A percentile compares a stretch with the other conserved stretches of the same genome.
These are phyloP conservation scores for Eremothecium cymbalariae DNA, from an alignment of 1,139 yeast genomes.

Conservation along the genomic window DNA sequence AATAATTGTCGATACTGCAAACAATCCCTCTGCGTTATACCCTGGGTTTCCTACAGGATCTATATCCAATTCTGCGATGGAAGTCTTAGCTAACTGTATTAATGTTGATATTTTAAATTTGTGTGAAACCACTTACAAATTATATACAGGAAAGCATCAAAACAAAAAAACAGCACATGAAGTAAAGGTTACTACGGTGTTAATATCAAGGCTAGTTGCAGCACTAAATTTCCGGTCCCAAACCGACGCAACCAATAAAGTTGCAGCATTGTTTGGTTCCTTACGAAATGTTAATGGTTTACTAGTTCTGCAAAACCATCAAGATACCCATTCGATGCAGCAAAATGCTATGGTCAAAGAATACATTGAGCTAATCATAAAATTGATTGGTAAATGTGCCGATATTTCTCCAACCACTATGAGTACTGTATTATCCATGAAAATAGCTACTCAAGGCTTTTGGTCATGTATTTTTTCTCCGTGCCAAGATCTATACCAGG, in stretches of 20 bases:
- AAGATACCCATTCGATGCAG: conserved; percentile 14
- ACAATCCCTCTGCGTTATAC: conserved; percentile 28
- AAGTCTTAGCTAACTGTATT: conserved; percentile 42
- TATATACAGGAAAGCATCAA: conserved; percentile 33
- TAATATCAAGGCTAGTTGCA: conserved; percentile 12
- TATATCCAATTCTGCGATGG: conserved; percentile 34
- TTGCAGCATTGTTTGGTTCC: conserved; percentile 22
- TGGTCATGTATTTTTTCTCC: conserved; percentile 68
- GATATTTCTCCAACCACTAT: conserved; percentile 42
- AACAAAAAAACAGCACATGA: conserved; percentile 23
- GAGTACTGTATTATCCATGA: conserved; percentile 35
- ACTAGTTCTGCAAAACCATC: conserved; percentile 26
- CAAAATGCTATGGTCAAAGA: conserved; percentile 27
- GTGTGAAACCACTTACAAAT: conserved; percentile 43
- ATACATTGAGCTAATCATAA: conserved; percentile 26
- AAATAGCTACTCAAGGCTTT: conserved; percentile 42
- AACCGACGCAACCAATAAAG: conserved; percentile 34
- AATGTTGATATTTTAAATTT: conserved; percentile 50
- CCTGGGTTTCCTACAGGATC: conserved; percentile 29
- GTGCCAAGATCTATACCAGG: conserved; percentile 44
- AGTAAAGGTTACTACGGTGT: conserved; percentile 15
- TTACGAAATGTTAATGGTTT: conserved; percentile 41
- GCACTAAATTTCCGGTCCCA: conserved; percentile 36
- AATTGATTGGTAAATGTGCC: conserved; percentile 32
- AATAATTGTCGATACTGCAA: conserved; percentile 36